phyloP scores from a whole-genome alignment of 768 basidiomycete species.

The Leccinum obscurum region DNA sequence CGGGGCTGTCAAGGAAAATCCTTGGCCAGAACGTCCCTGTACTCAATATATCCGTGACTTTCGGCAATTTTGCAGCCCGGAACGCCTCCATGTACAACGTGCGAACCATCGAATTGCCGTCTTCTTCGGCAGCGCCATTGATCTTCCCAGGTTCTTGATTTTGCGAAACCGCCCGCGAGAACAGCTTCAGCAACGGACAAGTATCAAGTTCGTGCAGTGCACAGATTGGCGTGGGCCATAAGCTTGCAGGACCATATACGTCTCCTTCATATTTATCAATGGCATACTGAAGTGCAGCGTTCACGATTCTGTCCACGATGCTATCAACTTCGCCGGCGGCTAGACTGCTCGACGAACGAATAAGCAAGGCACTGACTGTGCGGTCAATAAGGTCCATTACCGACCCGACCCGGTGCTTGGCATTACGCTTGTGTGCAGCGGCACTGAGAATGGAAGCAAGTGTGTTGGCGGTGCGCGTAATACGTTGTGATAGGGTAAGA shows the following conservation, averaged over 20 bases:
- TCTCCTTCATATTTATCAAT: constrained; percentile 59
- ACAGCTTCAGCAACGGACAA: constrained; percentile 54
- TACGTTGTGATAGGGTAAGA: constrained; percentile 59
- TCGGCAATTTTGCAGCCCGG: constrained; percentile 56
- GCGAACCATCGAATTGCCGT: constrained; percentile 36
- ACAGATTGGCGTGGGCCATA: constrained; percentile 61
- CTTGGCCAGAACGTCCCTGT: constrained; percentile 70
- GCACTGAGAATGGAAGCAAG: constrained; percentile 56
- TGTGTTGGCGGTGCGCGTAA: constrained; percentile 60
- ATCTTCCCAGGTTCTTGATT: constrained; percentile 23
- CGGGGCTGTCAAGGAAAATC: constrained; percentile 78
- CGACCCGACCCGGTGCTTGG: constrained; percentile 57
- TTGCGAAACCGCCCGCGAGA: constrained; percentile 43
- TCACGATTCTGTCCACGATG: constrained; percentile 68
- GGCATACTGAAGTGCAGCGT: constrained; percentile 76
- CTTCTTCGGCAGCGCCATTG: constrained; percentile 12
- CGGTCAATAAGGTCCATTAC: constrained; percentile 79
- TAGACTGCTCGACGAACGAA: constrained; percentile 46
- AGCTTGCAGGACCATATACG: constrained; percentile 35
- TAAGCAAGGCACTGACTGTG: constrained; percentile 60
- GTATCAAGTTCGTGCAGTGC: constrained; percentile 56
- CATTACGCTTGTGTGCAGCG: constrained; percentile 46
- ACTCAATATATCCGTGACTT: constrained; percentile 57
- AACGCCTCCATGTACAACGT: constrained; percentile 62
- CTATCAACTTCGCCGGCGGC: constrained; percentile 62